These are phyloP conservation scores for Volvox africanus DNA, from an alignment of 139 green algal genomes.

Conservation along the genomic window DNA sequence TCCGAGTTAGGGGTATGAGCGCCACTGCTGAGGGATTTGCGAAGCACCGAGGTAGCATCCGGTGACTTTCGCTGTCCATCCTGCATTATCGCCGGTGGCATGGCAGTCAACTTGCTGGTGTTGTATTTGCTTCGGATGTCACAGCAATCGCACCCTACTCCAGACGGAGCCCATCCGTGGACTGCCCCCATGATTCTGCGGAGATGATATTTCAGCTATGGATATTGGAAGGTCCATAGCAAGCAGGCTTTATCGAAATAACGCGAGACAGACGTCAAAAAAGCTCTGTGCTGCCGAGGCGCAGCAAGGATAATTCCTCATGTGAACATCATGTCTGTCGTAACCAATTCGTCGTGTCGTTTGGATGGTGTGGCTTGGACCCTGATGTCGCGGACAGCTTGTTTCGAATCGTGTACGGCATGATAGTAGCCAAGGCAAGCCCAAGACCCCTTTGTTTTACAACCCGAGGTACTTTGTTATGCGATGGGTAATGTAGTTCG, in stretches of 20 bases:
- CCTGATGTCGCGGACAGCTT: background rate
- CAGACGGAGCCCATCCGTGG: constrained; percentile 24
- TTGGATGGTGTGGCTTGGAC: background rate
- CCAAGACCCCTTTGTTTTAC: no score
- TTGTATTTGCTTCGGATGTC: background rate
- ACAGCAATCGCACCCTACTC: constrained; percentile 18
- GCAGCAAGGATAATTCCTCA: background rate
- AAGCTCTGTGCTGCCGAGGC: background rate
- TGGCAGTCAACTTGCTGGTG: background rate
- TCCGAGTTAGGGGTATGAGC: background rate
- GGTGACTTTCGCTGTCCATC: constrained; percentile 13
- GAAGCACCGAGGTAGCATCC: background rate
- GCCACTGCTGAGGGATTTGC: constrained; percentile 16
- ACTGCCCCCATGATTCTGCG: constrained; percentile 12
- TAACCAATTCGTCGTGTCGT: no score
- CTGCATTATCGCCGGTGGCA: background rate
- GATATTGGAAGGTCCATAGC: constrained; percentile 16
- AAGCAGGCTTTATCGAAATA: background rate
- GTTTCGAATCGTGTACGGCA: no score
- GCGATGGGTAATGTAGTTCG: no score
- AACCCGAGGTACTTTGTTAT: no score
- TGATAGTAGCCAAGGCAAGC: no score
- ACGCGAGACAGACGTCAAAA: background rate
- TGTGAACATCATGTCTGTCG: background rate
- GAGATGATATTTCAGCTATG: background rate